phyloP scores from a whole-genome alignment of 176 grass and related monocot species.

The Rhynchospora tenuis region DNA sequence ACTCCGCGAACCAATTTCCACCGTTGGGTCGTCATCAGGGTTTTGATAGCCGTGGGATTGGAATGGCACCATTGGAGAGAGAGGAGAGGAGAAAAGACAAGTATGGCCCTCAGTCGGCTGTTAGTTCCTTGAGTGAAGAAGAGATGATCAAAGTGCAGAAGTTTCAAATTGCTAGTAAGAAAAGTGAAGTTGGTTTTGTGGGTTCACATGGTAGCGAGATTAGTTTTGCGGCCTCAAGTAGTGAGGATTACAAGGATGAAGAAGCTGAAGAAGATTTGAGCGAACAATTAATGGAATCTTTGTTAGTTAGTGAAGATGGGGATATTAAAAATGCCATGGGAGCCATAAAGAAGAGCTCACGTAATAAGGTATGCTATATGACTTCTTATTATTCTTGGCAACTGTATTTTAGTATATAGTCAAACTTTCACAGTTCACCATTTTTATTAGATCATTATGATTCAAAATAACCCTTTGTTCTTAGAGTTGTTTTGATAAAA shows the following conservation, averaged over 20 bases:
- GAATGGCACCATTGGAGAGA: background rate
- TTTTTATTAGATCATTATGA: no score
- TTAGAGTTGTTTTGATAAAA: background rate
- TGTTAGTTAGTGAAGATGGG: background rate
- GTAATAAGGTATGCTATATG: conserved; percentile 15
- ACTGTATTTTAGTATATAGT: background rate
- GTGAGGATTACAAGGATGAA: conserved; percentile 13
- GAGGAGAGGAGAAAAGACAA: conserved; percentile 9
- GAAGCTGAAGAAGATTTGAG: conserved; percentile 15
- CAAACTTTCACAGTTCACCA: background rate
- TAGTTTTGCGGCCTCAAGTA: conserved; percentile 4
- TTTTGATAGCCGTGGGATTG: background rate
- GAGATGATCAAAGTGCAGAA: background rate
- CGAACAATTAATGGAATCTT: conserved; percentile 21
- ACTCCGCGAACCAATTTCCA: conserved; percentile 1
- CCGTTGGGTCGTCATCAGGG: background rate
- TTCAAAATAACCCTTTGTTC: background rate
- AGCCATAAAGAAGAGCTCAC: background rate
- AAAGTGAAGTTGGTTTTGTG: conserved; percentile 11
- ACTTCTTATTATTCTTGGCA: background rate
- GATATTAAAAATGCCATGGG: background rate
- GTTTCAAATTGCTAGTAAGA: conserved; percentile 14
- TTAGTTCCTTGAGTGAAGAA: background rate
- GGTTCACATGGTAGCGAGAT: background rate
- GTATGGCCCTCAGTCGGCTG: background rate